Evolutionary conservation across 495 filamentous ascomycete species (phyloP).

Genomic region (Coniosporium apollinis): DNA sequence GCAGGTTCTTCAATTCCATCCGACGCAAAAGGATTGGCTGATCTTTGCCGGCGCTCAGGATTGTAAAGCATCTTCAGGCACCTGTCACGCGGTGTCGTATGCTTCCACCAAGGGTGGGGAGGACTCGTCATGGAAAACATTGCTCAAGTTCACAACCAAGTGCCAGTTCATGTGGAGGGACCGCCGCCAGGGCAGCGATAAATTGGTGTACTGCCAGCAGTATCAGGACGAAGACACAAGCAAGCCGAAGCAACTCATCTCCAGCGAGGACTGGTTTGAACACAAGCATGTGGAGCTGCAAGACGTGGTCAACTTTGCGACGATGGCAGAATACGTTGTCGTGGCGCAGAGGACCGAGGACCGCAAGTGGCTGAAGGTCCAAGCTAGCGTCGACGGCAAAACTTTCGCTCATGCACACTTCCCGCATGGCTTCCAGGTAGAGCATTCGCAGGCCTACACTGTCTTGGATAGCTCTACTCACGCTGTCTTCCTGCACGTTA

Average conservation of each 20-base stretch:
- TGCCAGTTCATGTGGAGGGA: slow-evolving; percentile 65
- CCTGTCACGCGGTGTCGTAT: slow-evolving; percentile 55
- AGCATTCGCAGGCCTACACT: slow-evolving; percentile 67
- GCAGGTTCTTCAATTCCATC: slow-evolving; percentile 59
- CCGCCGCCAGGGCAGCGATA: slow-evolving; percentile 37
- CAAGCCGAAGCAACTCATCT: slow-evolving; percentile 49
- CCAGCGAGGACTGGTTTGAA: slow-evolving; percentile 60
- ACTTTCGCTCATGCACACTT: slow-evolving; percentile 73
- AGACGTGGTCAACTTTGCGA: slow-evolving; percentile 71
- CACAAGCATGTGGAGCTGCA: slow-evolving; percentile 38
- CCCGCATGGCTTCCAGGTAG: slow-evolving; percentile 62
- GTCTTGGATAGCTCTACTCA: slow-evolving; percentile 86
- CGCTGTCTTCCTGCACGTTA: slow-evolving; percentile 83
- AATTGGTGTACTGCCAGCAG: slow-evolving; percentile 71
- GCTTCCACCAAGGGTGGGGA: slow-evolving; percentile 58
- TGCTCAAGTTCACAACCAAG: slow-evolving; percentile 48
- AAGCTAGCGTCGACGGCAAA: slow-evolving; percentile 62
- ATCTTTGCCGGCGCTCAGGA: slow-evolving; percentile 70
- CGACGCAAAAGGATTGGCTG: slow-evolving; percentile 62
- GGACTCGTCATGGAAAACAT: slow-evolving; percentile 51
- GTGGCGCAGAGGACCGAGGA: slow-evolving; percentile 58
- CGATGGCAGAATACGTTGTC: slow-evolving; percentile 87
- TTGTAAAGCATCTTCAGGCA: slow-evolving; percentile 26
- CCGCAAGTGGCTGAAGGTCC: slow-evolving; percentile 48
- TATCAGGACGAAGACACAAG: slow-evolving; percentile 41